Evolutionary conservation across 345 rosid species (phyloP).

Genomic region (Camelina laxa): DNA sequence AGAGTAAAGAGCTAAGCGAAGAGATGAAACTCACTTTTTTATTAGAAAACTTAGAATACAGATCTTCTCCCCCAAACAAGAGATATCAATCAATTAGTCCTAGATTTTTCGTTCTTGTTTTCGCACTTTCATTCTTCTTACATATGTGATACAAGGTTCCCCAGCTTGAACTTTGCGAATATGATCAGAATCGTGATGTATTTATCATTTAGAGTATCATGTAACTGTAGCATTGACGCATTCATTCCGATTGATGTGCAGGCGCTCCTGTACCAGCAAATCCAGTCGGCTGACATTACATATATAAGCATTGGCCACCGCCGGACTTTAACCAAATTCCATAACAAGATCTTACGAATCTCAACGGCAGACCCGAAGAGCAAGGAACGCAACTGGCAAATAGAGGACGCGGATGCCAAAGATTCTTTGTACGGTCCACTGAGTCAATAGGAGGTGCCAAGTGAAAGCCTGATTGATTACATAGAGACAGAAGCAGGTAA

Average conservation of each 20-base stretch:
- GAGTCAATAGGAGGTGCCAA: constrained; percentile 39
- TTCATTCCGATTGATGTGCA: constrained; percentile 35
- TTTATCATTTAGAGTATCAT: background rate
- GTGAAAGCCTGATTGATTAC: constrained; percentile 17
- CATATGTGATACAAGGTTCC: no score
- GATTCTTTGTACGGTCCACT: constrained; percentile 37
- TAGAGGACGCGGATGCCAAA: constrained; percentile 48
- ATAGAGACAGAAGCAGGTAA: constrained; percentile 10
- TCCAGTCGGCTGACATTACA: constrained; percentile 76
- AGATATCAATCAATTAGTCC: no score
- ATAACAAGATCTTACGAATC: constrained; percentile 59
- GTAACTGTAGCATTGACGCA: background rate
- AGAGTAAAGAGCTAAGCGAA: no score
- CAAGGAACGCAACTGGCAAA: constrained; percentile 56
- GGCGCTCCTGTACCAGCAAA: constrained; percentile 74
- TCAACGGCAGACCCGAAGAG: constrained; percentile 57
- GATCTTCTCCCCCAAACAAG: no score
- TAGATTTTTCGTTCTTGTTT: no score
- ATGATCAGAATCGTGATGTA: no score
- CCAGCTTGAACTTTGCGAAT: no score
- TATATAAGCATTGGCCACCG: constrained; percentile 90
- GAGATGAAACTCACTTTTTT: no score
- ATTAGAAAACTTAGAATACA: no score
- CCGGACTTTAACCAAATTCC: constrained; percentile 64
- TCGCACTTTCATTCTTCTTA: no score